These are phyloP conservation scores for Apiotrichum akiyoshidainum DNA, from an alignment of 1,284 basidiomycete genomes.

Conservation along the genomic window DNA sequence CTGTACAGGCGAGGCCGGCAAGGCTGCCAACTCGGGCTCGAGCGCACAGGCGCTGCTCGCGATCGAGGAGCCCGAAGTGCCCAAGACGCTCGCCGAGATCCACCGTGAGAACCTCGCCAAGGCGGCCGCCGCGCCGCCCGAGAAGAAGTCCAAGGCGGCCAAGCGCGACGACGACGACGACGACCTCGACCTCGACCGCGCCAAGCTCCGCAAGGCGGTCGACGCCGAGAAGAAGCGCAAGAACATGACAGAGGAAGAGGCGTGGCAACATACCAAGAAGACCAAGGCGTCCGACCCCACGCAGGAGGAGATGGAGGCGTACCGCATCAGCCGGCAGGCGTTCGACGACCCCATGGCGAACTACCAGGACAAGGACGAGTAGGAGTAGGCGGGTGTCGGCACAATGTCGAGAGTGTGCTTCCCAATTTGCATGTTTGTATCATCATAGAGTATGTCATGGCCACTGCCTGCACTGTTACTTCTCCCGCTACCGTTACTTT, in stretches of 20 bases:
- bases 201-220: conserved; percentile 67
- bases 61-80: conserved; percentile 18
- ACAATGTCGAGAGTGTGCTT: no score
- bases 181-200: conserved; percentile 63
- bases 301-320: conserved; percentile 77
- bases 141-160: conserved; percentile 16
- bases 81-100: conserved; percentile 47
- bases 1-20: conserved; percentile 86
- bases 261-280: conserved; percentile 49
- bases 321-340: conserved; percentile 42
- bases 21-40: conserved; percentile 69
- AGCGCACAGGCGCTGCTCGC: conserved; percentile 65
- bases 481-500: no score
- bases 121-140: conserved; percentile 17
- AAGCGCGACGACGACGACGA: conserved; percentile 63
- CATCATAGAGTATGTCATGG: no score
- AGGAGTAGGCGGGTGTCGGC: no score
- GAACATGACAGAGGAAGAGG: conserved; percentile 59
- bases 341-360: conserved; percentile 53
- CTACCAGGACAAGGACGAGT: conserved; percentile 37
- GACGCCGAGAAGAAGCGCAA: conserved; percentile 75
- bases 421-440: no score
- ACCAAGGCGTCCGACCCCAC: conserved; percentile 68
- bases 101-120: conserved; percentile 39
- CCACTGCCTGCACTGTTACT: no score